Evolutionary conservation across 768 basidiomycete genomes (phyloP), one percentile per base, ranked within the genome.

Genomic region (Pulveroboletus sp.): DNA sequence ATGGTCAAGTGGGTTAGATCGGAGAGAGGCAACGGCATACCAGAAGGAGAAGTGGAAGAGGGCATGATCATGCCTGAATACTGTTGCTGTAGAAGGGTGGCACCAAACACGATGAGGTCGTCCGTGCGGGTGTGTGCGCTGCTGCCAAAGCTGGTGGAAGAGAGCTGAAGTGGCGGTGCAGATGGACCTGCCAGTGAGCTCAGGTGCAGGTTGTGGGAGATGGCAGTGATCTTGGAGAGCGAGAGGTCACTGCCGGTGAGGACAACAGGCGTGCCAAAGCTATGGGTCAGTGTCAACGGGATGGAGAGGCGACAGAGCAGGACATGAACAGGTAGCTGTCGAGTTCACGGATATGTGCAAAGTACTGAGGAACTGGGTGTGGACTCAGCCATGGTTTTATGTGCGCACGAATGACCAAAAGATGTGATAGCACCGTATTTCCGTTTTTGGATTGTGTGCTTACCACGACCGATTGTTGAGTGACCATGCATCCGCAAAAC

Each of bases 71-170:
- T 79, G 31, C 91, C 91, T 45, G 73, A 71, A 50, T 90, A 86
- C 60, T 90, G 87, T 59, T 90, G 87, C 62, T 93, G 90, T 21
- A 92, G 74, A n/a, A 92, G 78, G n/a, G 87, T 85, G 53, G 82
- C 78, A 19, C 87, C 90, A 21, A 94, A 82, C 10, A 82, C 71
- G 51, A 86, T 63, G 19, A 87, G 82, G 44, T 88, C 72, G 55
- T 84, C 78, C 0, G 90, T 93, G 19, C 90, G 80, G 1, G 90
- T 92, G 64, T 91, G 86, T 11, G 90, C 90, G 58, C 84, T 87
- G n/a, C 90, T 90, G 34, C 90, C 91, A 59, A 90, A 94, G 39
- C 91, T 90, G 2, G 82, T 82, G 47, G 86, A 9, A 2, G 65
- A 51, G 37, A 67, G 61, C 14, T 55, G 59, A 5, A 67, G 46